Conservation (phyloP, 345 rosid genomes). For the Excoecaria agallocha region DNA sequence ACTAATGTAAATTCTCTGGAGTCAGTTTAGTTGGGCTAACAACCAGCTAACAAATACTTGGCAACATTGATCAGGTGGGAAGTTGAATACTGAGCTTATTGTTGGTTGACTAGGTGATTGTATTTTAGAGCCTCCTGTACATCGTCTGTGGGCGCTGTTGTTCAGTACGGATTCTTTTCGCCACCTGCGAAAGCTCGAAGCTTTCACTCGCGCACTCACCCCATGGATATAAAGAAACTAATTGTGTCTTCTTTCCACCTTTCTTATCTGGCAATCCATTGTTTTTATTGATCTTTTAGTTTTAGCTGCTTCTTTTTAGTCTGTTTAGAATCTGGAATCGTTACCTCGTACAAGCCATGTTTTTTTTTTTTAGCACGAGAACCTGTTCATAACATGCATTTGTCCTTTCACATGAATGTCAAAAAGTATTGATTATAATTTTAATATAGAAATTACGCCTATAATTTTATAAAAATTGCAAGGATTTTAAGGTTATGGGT, state of each 20-base stretch:
- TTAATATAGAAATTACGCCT: not conserved
- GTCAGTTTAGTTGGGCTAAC: constrained; percentile 11
- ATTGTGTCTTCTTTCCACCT: too few species aligned
- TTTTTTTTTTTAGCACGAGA: constrained; percentile 10
- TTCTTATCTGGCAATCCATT: too few species aligned
- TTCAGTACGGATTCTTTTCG: constrained; percentile 22
- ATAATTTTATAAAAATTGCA: too few species aligned
- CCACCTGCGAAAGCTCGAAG: not conserved
- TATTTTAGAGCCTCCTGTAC: constrained; percentile 17
- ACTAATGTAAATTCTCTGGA: constrained; percentile 5
- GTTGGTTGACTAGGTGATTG: constrained; percentile 17
- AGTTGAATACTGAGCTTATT: constrained; percentile 1
- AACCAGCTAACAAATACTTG: too few species aligned
- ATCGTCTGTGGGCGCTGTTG: constrained; percentile 16
- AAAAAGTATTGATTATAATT: constrained; percentile 8
- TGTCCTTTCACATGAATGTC: constrained; percentile 4
- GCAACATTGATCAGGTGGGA: constrained; percentile 10
- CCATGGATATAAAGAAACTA: not conserved
- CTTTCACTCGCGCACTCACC: not conserved
- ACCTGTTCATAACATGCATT: constrained; percentile 14
- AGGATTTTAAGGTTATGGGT: too few species aligned
- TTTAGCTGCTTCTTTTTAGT: not conserved
- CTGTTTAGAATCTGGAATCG: constrained; percentile 10
- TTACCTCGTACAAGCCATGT: constrained; percentile 5
- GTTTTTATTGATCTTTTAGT: too few species aligned